Evolutionary conservation across 345 rosid species (phyloP).

Genomic region (Lagerstroemia speciosa): DNA sequence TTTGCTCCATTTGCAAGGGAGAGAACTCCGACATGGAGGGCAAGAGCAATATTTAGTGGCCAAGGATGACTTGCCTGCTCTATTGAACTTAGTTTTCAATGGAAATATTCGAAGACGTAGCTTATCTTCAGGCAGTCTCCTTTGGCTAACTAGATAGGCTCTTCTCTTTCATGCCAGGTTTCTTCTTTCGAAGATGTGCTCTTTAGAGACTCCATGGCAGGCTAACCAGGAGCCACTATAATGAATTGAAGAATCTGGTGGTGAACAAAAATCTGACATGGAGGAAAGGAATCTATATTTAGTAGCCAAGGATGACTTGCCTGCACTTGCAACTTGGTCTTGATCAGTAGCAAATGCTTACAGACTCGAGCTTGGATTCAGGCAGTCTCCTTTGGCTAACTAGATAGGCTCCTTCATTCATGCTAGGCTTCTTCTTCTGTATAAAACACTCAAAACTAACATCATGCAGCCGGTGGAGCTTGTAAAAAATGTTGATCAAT

Average conservation of each 20-base stretch:
- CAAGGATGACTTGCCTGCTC: background rate
- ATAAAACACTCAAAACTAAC: no score
- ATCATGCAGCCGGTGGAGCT: background rate
- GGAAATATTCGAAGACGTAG: background rate
- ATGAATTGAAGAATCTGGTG: no score
- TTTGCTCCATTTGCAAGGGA: background rate
- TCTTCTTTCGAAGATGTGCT: background rate
- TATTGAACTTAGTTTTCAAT: background rate
- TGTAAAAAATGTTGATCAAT: background rate
- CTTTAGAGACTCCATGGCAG: no score
- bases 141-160: background rate
- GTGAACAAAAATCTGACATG: no score
- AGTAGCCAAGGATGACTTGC: slow-evolving; percentile 10
- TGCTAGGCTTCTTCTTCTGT: background rate
- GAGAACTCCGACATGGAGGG: background rate
- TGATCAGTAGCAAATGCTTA: no score
- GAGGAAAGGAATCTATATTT: background rate
- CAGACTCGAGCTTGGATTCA: background rate
- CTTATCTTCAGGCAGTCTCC: background rate
- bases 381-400: slow-evolving; percentile 8
- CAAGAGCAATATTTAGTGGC: background rate
- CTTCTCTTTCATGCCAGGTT: background rate
- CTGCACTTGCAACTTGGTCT: background rate
- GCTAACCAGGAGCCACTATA: no score
- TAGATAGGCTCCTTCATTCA: slow-evolving; percentile 2